Percentiles rank a stretch among this genome's conserved stretches.
phyloP scores from a whole-genome alignment of 2,329 filamentous ascomycete genomes.

The Paecilomyces dactylethromorphus region DNA sequence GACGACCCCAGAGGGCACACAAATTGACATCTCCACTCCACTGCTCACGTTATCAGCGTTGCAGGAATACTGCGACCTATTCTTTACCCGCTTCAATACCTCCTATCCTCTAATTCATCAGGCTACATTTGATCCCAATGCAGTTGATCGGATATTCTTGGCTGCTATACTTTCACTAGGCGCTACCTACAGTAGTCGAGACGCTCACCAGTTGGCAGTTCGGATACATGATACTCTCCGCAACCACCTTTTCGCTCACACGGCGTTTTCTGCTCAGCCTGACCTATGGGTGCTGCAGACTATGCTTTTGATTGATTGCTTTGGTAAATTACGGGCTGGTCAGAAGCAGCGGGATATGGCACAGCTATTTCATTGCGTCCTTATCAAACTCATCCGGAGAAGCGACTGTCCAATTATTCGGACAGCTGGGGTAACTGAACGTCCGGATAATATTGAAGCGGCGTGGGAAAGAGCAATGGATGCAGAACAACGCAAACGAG shows the following conservation, averaged over 20 bases:
- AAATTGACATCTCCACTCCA: conserved; percentile 44
- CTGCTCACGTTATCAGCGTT: conserved; percentile 46
- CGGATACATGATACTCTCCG: conserved; percentile 57
- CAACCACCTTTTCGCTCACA: conserved; percentile 53
- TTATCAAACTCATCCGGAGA: conserved; percentile 50
- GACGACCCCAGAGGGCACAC: conserved; percentile 41
- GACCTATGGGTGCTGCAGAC: conserved; percentile 57
- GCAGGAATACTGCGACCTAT: conserved; percentile 53
- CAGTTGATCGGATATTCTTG: conserved; percentile 47
- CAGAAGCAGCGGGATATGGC: conserved; percentile 59
- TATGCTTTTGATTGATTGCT: conserved; percentile 57
- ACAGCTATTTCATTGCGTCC: conserved; percentile 52
- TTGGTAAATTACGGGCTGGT: conserved; percentile 57
- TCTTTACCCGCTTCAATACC: conserved; percentile 56
- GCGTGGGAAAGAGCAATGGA: conserved; percentile 51
- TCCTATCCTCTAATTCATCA: conserved; percentile 55
- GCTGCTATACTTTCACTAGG: conserved; percentile 53
- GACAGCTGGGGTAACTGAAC: conserved; percentile 27
- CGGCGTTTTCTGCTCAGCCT: conserved; percentile 52
- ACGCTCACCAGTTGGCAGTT: conserved; percentile 54
- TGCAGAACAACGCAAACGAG: conserved; percentile 53
- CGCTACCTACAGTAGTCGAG: conserved; percentile 54
- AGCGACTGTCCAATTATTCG: conserved; percentile 46
- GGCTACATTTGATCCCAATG: conserved; percentile 49
- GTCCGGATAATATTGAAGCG: conserved; percentile 34